phyloP scores from a whole-genome alignment of 148 eudicot species.

The Camellia japonica region DNA sequence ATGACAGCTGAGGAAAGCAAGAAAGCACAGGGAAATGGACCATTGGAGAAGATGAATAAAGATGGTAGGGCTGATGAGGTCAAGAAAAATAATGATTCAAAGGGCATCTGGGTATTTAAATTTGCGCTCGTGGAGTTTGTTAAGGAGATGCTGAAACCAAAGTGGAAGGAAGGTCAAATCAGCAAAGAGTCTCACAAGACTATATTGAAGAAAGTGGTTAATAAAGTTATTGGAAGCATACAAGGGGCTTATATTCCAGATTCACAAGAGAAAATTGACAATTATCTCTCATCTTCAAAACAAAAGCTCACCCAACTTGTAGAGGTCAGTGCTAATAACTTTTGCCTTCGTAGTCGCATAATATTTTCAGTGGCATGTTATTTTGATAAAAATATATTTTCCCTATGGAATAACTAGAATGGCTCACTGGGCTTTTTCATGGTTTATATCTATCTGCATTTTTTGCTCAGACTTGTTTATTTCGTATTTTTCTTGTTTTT shows the following conservation, averaged over 20 bases:
- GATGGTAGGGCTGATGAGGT: conserved; percentile 42
- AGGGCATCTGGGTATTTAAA: conserved; percentile 58
- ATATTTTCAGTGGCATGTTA: not conserved
- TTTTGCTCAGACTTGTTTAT: not conserved
- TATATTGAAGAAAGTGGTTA: conserved; percentile 76
- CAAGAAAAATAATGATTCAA: conserved; percentile 45
- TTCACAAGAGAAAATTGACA: conserved; percentile 63
- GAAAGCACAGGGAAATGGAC: conserved; percentile 30
- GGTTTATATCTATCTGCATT: not conserved
- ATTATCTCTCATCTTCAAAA: conserved; percentile 59
- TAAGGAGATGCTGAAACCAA: conserved; percentile 69
- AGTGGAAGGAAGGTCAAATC: conserved; percentile 76
- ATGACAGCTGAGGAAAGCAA: conserved; percentile 23
- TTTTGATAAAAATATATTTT: not conserved
- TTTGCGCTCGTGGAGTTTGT: conserved; percentile 68
- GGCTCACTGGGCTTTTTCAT: not conserved
- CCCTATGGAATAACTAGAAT: not conserved
- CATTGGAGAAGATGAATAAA: conserved; percentile 30
- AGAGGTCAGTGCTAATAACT: conserved; percentile 44
- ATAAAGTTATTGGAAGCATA: conserved; percentile 53
- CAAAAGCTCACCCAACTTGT: conserved; percentile 72
- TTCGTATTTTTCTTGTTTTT: not conserved
- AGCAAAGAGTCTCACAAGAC: conserved; percentile 62
- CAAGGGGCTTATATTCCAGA: conserved; percentile 59
- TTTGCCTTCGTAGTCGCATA: not conserved